Evolutionary conservation across 805 yeast genomes (phyloP).

Genomic region (Metschnikowia peoriensis): DNA sequence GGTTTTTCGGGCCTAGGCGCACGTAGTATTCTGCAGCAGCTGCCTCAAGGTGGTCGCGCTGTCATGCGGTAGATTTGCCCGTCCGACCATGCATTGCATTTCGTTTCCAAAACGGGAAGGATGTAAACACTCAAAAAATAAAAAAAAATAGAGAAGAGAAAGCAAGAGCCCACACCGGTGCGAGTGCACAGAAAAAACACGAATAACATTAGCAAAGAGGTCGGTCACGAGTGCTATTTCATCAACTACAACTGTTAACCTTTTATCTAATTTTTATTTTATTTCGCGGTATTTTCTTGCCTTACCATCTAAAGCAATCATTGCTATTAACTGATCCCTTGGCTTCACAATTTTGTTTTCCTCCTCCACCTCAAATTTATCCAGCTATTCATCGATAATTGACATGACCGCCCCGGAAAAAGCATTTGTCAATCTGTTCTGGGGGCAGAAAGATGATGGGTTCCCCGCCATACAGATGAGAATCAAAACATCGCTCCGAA

Average conservation of each 20-base stretch:
- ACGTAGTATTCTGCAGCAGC: background rate
- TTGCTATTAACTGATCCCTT: too few species aligned
- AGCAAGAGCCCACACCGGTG: background rate
- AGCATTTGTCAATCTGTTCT: conserved; percentile 46
- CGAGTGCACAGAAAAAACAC: background rate
- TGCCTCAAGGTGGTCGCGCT: background rate
- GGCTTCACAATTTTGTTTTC: background rate
- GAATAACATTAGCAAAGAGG: background rate
- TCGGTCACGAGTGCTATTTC: too few species aligned
- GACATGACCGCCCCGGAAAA: conserved; percentile 16
- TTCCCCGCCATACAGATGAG: conserved; percentile 52
- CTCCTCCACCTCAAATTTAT: background rate
- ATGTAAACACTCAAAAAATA: background rate
- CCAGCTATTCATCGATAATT: background rate
- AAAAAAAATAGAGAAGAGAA: background rate
- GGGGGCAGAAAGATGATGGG: conserved; percentile 71
- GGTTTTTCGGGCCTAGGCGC: background rate
- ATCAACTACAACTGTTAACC: too few species aligned
- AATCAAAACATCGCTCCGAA: conserved; percentile 57
- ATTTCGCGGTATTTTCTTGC: too few species aligned
- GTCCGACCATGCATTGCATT: background rate
- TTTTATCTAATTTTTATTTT: too few species aligned
- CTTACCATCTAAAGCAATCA: too few species aligned
- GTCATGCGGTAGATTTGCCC: background rate
- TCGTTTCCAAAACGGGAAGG: background rate